Evolutionary conservation across 1,284 basidiomycete genomes (phyloP), one percentile per base, ranked within the genome.

Genomic region (Ceratobasidium sp.): DNA sequence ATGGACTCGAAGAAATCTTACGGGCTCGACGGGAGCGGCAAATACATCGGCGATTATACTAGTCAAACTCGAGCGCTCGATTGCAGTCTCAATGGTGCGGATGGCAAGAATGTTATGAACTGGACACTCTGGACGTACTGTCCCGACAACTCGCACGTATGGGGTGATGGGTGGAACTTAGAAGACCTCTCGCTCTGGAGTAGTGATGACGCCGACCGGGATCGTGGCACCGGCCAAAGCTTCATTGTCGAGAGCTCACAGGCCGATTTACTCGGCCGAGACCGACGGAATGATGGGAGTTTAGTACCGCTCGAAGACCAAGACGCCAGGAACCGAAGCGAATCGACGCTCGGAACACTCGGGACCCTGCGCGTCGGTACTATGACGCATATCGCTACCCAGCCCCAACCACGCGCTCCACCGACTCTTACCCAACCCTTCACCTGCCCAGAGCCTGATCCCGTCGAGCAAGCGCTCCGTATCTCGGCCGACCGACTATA

Each of bases 131-230:
- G 97, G 97, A 96, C 92, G 38, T 99, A 99, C 83, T 93, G 92
- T 75, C 89, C 95, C 0, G 92, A 94, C 80, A 89, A 88, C 83
- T 89, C 87, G 33, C 96, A 98, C 83, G 85, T 90, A 82, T 98
- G 95, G 95, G 96, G 97, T 23, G 97, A 99, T 84, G 91, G 92
- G 1, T 99, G 97, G 97, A 97, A 99, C 84, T 91, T 95, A 84
- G 97, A 99, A 85, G 97, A 99, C 85, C 85, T 99, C 77, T 96
- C 95, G 79, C 81, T 97, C 13, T 99, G 95, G 95, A 93, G 93
- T 81, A 81, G 83, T 1, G 95, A 97, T 82, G 97, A 97, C 83
- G 80, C 91, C 81, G 85, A 83, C 82, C 81, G 83, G 82, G 79
- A 78, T 65, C 68, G 79, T 77, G 48, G 68, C 48, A 52, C 76